Base-by-base conservation (phyloP, 208 protist species). In the Leptomonas seymouri region DNA sequence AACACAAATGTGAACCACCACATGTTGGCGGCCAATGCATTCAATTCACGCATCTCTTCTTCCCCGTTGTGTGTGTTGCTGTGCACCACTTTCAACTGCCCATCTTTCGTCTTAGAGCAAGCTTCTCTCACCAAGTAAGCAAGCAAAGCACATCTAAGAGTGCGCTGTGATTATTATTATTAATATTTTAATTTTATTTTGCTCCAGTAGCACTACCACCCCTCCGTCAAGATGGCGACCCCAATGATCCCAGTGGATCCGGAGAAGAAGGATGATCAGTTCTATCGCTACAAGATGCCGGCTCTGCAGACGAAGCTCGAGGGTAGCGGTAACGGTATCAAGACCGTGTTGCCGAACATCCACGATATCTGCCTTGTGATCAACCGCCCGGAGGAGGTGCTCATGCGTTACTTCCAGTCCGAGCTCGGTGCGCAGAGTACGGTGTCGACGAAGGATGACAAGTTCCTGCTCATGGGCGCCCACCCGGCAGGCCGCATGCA, bases 261-360 rank as follows among this genome's bases (percentile, higher is more conserved):
- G 64, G 81, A 94, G 25, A 91, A 93, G 68, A 76, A 82, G 80
- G 78, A 85, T 72, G 95, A 98, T 82, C 71, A 84, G 48, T 97
- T 92, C 78, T 97, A 98, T 82, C 91, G 95, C 14, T 98, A 98
- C 85, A 97, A 93, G 80, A 98, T 98, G 95, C 92, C 91, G 1
- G 75, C 88, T 31, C 65, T 97, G 36, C 80, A 92, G 66, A 93
- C 83, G 44, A 97, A 98, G 81, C 89, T 96, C 28, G 93, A 97
- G 78, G 91, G 95, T 23, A 97, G 89, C 70, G 95, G 95, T 62
- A 98, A 98, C 78, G 93, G 93, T 79, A 97, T 98, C 73, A 97
- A 97, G 81, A 98, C 95, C 18, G 93, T 97, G 48, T 82, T 98
- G 61, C 89, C 92, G 30, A 98, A 98, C 71, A 97, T 98, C 65